Conservation (phyloP, 1,284 basidiomycete genomes). For the Peniophora sp. region DNA sequence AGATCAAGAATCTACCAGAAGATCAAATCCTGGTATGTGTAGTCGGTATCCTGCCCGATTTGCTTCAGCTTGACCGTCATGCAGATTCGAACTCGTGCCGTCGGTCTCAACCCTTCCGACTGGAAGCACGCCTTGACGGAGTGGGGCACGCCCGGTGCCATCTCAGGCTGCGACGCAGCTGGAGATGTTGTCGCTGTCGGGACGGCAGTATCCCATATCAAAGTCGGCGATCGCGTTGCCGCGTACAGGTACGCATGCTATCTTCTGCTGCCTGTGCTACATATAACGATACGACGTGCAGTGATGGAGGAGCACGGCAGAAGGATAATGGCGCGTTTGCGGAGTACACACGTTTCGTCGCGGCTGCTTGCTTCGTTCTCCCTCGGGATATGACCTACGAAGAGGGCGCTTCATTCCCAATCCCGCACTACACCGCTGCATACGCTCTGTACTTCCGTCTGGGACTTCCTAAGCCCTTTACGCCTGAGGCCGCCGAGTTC, state of each 20-base stretch:
- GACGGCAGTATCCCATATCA: conserved; percentile 17
- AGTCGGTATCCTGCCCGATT: background rate
- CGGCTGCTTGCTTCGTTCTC: background rate
- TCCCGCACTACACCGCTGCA: background rate
- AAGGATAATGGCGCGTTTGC: background rate
- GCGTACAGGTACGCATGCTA: conserved; percentile 31
- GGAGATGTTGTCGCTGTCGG: conserved; percentile 33
- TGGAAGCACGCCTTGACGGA: background rate
- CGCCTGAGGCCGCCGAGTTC: background rate
- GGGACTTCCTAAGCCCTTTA: background rate
- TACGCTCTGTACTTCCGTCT: background rate
- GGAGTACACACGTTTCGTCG: background rate
- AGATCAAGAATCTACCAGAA: background rate
- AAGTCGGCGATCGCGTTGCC: conserved; percentile 35
- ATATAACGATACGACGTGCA: background rate
- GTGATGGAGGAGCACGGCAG: too few relatives aligned
- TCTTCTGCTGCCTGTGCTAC: background rate
- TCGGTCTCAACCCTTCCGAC: background rate
- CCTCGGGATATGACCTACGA: background rate
- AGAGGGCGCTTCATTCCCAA: background rate
- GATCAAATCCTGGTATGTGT: background rate
- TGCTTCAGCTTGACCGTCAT: background rate
- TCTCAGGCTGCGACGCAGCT: conserved; percentile 36
- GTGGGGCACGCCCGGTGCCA: background rate
- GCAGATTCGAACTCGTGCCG: background rate